Percentiles rank a stretch among this genome's conserved stretches.
Conservation (phyloP, 768 basidiomycete species). For the Russula dissimulans region DNA sequence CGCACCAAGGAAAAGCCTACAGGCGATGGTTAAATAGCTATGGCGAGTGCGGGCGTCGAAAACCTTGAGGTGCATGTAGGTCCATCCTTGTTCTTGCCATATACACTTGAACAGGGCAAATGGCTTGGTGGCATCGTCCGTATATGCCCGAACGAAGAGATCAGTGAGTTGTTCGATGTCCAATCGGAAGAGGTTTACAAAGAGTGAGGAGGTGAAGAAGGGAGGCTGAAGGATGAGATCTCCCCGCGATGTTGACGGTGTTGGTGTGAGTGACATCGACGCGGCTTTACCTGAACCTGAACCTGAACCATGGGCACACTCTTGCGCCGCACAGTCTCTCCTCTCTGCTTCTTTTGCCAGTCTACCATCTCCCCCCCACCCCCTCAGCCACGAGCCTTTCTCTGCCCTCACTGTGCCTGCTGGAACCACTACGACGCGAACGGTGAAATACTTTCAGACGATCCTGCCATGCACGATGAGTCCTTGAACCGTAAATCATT, state of each 20-base stretch:
- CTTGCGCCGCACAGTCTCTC: slow-evolving; percentile 42
- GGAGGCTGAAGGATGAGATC: slow-evolving; percentile 58
- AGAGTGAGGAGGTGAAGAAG: slow-evolving; percentile 73
- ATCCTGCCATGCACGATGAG: slow-evolving; percentile 84
- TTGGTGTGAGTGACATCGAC: slow-evolving; percentile 37
- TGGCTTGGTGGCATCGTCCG: slow-evolving; percentile 32
- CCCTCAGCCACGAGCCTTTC: slow-evolving; percentile 46
- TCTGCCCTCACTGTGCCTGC: slow-evolving; percentile 58
- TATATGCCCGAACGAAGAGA: slow-evolving; percentile 44
- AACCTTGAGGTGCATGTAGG: slow-evolving; percentile 65
- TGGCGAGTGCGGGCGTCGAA: slow-evolving; percentile 61
- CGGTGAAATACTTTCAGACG: slow-evolving; percentile 76
- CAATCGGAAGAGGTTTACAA: slow-evolving; percentile 51
- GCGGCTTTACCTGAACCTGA: no score
- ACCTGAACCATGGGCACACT: slow-evolving; percentile 27
- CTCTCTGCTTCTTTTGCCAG: slow-evolving; percentile 65
- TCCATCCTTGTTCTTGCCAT: slow-evolving; percentile 64
- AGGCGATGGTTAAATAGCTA: slow-evolving; percentile 47
- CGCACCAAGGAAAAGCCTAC: slow-evolving; percentile 62
- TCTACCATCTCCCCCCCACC: slow-evolving; percentile 34
- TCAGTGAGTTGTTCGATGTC: slow-evolving; percentile 50
- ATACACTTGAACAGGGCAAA: slow-evolving; percentile 63
- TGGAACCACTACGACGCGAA: slow-evolving; percentile 64
- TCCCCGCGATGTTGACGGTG: slow-evolving; percentile 51
- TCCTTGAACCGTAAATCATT: slow-evolving; percentile 61